phyloP scores from a whole-genome alignment of 1,284 basidiomycete species.

The Pyrrhoderma noxium region DNA sequence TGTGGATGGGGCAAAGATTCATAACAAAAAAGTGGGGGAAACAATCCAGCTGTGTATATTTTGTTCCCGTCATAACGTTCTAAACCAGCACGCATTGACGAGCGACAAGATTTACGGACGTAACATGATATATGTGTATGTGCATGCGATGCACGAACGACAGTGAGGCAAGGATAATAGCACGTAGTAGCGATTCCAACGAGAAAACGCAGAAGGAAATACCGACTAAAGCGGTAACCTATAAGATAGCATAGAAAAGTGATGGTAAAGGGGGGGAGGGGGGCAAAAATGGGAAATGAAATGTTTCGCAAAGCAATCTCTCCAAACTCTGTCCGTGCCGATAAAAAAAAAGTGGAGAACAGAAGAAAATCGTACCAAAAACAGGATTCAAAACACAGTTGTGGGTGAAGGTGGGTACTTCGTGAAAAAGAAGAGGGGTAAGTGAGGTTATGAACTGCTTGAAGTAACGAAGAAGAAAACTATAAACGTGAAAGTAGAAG shows the following conservation, averaged over 20 bases:
- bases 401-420: neutral
- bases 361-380: neutral
- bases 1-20: too few relatives aligned
- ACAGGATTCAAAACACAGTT: neutral
- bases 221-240: constrained; percentile 16
- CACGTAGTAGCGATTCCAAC: neutral
- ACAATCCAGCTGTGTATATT: constrained; percentile 15
- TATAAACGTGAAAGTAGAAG: neutral
- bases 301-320: constrained; percentile 17
- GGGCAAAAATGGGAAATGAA: constrained; percentile 1
- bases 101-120: constrained; percentile 10
- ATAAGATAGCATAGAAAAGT: constrained; percentile 9
- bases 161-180: constrained; percentile 5
- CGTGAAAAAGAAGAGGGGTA: neutral
- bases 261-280: constrained; percentile 3
- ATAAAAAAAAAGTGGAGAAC: neutral
- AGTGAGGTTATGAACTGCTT: constrained; percentile 1
- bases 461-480: constrained; percentile 4
- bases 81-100: constrained; percentile 5
- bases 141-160: neutral
- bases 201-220: constrained; percentile 3
- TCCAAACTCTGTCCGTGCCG: constrained; percentile 16
- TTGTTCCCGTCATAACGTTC: constrained; percentile 5
- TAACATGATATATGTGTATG: neutral
- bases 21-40: too few relatives aligned